Percentiles rank a stretch among this genome's conserved stretches.
Conservation (phyloP, 2,329 filamentous ascomycete species). For the Ophiostoma ulmi region DNA sequence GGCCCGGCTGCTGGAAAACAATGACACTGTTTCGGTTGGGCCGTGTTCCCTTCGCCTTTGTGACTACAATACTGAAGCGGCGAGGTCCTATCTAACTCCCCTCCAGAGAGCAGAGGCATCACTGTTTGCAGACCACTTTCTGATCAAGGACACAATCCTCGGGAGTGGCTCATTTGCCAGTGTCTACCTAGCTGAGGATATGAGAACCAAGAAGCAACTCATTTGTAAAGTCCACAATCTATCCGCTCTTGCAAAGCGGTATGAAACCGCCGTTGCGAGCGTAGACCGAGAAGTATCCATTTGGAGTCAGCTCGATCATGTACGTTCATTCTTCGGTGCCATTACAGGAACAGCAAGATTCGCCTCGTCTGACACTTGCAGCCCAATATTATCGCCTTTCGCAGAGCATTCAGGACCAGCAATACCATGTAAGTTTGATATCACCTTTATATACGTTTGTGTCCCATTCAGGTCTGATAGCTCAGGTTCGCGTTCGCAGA, state of each 20-base stretch:
- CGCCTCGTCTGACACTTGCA: slow-evolving; percentile 30
- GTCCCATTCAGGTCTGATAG: slow-evolving; percentile 15
- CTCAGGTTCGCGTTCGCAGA: slow-evolving; percentile 53
- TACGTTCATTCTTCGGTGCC: slow-evolving; percentile 33
- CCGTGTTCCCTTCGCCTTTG: slow-evolving; percentile 37
- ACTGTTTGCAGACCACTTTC: slow-evolving; percentile 45
- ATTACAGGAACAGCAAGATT: not conserved
- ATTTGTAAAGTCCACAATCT: slow-evolving; percentile 64
- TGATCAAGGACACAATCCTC: slow-evolving; percentile 46
- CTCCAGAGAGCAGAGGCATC: slow-evolving; percentile 36
- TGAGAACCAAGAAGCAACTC: slow-evolving; percentile 51
- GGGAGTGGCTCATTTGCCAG: slow-evolving; percentile 50
- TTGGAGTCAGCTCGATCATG: slow-evolving; percentile 50
- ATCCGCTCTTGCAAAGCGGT: slow-evolving; percentile 30
- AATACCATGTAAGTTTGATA: slow-evolving; percentile 41
- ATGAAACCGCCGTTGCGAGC: slow-evolving; percentile 33
- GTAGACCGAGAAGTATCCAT: slow-evolving; percentile 49
- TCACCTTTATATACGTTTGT: not conserved
- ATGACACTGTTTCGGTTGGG: slow-evolving; percentile 44
- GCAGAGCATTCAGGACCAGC: slow-evolving; percentile 46
- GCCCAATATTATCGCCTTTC: slow-evolving; percentile 52
- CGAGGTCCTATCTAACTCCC: slow-evolving; percentile 27
- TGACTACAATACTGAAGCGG: slow-evolving; percentile 28
- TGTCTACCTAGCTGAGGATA: slow-evolving; percentile 52
- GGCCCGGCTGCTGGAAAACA: slow-evolving; percentile 46